Percentiles rank a stretch among this genome's conserved stretches.
Evolutionary conservation across 2,329 filamentous ascomycete species (phyloP).

Genomic region (Aureobasidium leucospermi): DNA sequence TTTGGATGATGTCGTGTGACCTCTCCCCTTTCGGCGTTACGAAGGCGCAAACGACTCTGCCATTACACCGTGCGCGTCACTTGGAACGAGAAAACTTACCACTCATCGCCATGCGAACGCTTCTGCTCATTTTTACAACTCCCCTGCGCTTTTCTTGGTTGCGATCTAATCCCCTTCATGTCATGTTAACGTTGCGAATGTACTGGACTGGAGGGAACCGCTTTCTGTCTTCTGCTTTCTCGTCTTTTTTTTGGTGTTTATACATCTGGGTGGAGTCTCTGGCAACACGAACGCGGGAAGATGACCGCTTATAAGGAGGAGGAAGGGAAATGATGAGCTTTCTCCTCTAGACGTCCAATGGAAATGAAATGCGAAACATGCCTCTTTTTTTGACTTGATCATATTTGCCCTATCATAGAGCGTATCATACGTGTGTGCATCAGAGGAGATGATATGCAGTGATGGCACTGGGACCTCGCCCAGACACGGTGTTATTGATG

Average conservation of each 20-base stretch:
- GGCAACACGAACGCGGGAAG: not conserved
- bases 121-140: not conserved
- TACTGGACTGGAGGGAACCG: slow-evolving; percentile 1
- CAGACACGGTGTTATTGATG: no score
- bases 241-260: slow-evolving; percentile 11
- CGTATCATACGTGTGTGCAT: no score
- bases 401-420: no score
- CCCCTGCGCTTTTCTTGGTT: not conserved
- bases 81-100: not conserved
- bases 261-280: slow-evolving; percentile 6
- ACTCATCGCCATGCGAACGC: not conserved
- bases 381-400: not conserved
- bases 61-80: not conserved
- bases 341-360: not conserved
- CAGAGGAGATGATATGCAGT: no score
- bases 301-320: not conserved
- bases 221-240: not conserved
- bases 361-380: slow-evolving; percentile 1
- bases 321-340: not conserved
- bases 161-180: slow-evolving; percentile 3
- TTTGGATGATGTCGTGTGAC: slow-evolving; percentile 2
- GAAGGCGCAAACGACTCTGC: slow-evolving; percentile 2
- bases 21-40: not conserved
- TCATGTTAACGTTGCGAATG: slow-evolving; percentile 11
- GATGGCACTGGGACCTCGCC: no score